Percentiles rank a stretch among this genome's conserved stretches.
These are phyloP conservation scores for Aureobasidium sp. DNA, from an alignment of 2,329 filamentous ascomycete species.

Conservation along the genomic window DNA sequence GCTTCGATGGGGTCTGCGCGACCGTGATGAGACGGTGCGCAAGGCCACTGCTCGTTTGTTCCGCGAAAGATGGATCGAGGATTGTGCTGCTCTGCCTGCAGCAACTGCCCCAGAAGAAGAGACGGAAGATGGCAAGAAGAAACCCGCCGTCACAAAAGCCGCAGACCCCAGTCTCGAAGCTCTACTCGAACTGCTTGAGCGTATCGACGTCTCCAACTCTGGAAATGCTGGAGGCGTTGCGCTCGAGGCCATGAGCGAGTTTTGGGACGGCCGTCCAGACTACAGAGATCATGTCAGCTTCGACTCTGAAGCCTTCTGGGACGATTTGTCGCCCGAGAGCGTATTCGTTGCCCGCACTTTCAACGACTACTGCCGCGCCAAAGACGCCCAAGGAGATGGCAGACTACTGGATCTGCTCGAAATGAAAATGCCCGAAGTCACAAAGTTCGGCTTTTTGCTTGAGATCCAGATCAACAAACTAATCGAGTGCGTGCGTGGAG, in stretches of 20 bases:
- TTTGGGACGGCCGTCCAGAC: slow-evolving; percentile 88
- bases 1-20: slow-evolving; percentile 85
- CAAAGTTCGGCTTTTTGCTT: slow-evolving; percentile 78
- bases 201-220: slow-evolving; percentile 87
- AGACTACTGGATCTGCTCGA: slow-evolving; percentile 73
- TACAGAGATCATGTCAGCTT: slow-evolving; percentile 68
- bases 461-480: slow-evolving; percentile 70
- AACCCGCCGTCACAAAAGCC: slow-evolving; percentile 40
- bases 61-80: slow-evolving; percentile 94
- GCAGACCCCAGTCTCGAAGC: slow-evolving; percentile 69
- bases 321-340: slow-evolving; percentile 74
- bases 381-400: slow-evolving; percentile 44
- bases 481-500: slow-evolving; percentile 55
- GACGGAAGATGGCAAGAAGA: slow-evolving; percentile 45
- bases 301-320: slow-evolving; percentile 65
- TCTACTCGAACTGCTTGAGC: slow-evolving; percentile 81
- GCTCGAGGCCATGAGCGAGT: slow-evolving; percentile 87
- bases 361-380: slow-evolving; percentile 76
- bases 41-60: slow-evolving; percentile 88
- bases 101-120: slow-evolving; percentile 46
- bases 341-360: slow-evolving; percentile 87
- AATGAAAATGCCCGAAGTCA: slow-evolving; percentile 92
- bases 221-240: slow-evolving; percentile 85
- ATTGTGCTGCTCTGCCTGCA: slow-evolving; percentile 67
- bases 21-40: slow-evolving; percentile 88